A percentile compares a stretch with the other conserved stretches of the same genome.
phyloP scores from a whole-genome alignment of 768 basidiomycete genomes.

The Serendipita vermifera region DNA sequence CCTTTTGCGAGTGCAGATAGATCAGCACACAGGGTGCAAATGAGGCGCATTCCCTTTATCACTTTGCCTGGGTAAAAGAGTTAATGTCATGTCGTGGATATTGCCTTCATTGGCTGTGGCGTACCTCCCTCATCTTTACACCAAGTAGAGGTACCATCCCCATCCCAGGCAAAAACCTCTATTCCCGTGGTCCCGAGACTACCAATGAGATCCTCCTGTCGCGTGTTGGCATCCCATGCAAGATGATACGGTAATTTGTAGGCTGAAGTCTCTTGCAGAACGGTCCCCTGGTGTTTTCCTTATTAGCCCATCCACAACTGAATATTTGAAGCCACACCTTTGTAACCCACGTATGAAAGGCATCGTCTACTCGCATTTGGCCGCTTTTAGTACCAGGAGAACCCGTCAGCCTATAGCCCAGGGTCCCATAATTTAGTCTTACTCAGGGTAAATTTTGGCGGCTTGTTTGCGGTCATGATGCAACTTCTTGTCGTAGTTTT shows the following conservation, averaged over 20 bases:
- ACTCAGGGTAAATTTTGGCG: background rate
- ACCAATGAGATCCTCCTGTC: background rate
- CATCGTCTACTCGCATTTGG: background rate
- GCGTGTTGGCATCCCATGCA: background rate
- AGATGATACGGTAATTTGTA: background rate
- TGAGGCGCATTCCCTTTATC: background rate
- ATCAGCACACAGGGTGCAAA: background rate
- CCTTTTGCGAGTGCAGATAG: background rate
- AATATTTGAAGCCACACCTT: background rate
- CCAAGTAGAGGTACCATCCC: background rate
- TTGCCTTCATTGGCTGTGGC: background rate
- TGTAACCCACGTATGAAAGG: background rate
- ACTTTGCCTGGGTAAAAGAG: background rate
- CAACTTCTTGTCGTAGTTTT: background rate
- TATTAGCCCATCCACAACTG: background rate
- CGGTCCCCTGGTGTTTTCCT: background rate
- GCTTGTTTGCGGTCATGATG: background rate
- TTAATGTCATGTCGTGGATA: background rate
- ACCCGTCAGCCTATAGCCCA: background rate
- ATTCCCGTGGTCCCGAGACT: background rate
- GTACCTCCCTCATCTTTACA: background rate
- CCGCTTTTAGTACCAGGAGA: background rate
- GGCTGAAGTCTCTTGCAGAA: background rate
- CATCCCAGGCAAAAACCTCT: background rate
- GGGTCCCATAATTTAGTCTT: background rate